phyloP scores from a whole-genome alignment of 371 early-diverging fungal species.

The Phascolomyces articulosus region DNA sequence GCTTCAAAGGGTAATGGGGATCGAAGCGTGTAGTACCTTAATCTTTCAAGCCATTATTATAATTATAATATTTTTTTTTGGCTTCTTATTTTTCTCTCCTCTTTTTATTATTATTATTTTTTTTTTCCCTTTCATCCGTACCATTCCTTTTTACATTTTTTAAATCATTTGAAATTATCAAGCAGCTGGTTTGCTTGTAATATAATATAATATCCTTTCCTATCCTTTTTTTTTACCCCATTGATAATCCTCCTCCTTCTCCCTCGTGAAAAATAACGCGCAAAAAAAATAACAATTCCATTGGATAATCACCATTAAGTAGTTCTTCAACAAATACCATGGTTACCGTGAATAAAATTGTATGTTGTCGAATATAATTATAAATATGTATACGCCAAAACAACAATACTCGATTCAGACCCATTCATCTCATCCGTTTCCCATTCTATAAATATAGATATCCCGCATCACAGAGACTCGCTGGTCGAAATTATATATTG shows the following conservation, averaged over 20 bases:
- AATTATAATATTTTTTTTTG: constrained; percentile 10
- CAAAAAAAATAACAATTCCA: neutral
- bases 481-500: constrained; percentile 45
- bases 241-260: too few relatives aligned
- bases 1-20: too few relatives aligned
- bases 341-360: constrained; percentile 39
- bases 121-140: constrained; percentile 14
- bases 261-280: neutral
- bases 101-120: constrained; percentile 11
- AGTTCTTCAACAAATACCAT: constrained; percentile 16
- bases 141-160: constrained; percentile 13
- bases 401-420: too few relatives aligned
- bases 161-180: constrained; percentile 9
- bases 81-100: neutral
- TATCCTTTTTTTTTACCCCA: too few relatives aligned
- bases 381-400: neutral
- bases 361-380: constrained; percentile 9
- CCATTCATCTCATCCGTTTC: neutral
- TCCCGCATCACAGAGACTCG: constrained; percentile 40
- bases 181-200: constrained; percentile 38
- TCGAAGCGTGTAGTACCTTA: neutral
- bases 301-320: neutral
- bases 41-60: constrained; percentile 2
- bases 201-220: neutral
- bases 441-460: constrained; percentile 18